A percentile compares a stretch with the other conserved stretches of the same genome.
Evolutionary conservation across 2,329 filamentous ascomycete species (phyloP).

Genomic region (Lojkania enalia): DNA sequence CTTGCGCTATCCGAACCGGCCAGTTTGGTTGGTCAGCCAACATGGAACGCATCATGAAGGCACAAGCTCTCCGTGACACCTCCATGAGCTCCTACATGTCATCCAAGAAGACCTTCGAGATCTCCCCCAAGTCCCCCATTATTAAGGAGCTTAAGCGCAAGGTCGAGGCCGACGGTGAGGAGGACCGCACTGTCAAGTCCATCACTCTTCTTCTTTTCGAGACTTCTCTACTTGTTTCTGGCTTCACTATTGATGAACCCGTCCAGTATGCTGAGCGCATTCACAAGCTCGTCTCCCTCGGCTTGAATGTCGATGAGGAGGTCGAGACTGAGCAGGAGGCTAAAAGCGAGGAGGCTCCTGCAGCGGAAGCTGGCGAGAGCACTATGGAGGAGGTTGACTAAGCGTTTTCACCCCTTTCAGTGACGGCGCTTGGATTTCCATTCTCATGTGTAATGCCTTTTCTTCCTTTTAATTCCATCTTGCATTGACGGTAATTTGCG

Average conservation of each 20-base stretch:
- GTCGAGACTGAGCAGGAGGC: constrained; percentile 68
- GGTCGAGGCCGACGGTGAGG: constrained; percentile 96
- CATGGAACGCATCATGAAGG: constrained; percentile 99
- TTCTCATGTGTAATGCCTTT: constrained; percentile 44
- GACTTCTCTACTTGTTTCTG: constrained; percentile 96
- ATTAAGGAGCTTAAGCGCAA: constrained; percentile 99
- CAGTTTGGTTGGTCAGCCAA: constrained; percentile 99
- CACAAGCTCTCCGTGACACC: constrained; percentile 98
- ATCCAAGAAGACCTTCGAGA: constrained; percentile 99
- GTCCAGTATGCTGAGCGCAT: constrained; percentile 98
- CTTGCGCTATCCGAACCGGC: constrained; percentile 98
- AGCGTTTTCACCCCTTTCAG: constrained; percentile 36
- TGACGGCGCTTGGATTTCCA: constrained; percentile 44
- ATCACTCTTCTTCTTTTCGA: constrained; percentile 98
- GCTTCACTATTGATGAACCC: constrained; percentile 99
- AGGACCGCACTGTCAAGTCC: constrained; percentile 98
- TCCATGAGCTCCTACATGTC: constrained; percentile 99
- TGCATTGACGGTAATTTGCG: not conserved
- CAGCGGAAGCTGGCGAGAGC: constrained; percentile 76
- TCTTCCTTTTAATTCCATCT: constrained; percentile 20
- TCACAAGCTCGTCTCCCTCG: constrained; percentile 98
- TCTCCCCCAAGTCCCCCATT: constrained; percentile 97
- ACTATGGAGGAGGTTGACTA: constrained; percentile 99
- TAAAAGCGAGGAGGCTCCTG: constrained; percentile 62
- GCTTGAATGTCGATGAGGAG: constrained; percentile 95